Evolutionary conservation across 345 rosid genomes (phyloP), one percentile per base, ranked within the genome.

Genomic region (Mallotus nudiflorus): DNA sequence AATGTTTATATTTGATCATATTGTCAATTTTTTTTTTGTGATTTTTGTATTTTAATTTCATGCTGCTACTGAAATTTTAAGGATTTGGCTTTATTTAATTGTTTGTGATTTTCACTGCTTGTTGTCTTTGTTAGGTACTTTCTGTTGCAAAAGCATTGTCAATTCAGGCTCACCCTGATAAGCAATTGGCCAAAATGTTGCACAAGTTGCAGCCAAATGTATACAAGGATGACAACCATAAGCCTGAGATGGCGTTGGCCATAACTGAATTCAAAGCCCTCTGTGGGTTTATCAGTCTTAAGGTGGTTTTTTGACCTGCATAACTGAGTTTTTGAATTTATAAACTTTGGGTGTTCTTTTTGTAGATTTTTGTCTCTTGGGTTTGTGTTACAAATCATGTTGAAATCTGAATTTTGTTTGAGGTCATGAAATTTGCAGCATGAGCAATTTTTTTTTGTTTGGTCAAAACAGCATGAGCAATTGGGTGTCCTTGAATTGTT

Each of bases 161-260:
- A 59, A 92, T 96, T 74, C 99, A 96, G 80, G 98, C 94, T 19
- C 98, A 96, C 82, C 99, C 98, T 0, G 98, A 96, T 82, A 92
- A 92, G 82, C 73, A 81, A 66, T 81, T 87, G 75, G 98, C 98
- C 8, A 81, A 81, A 82, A 75, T 73, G 57, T 74, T 96, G 81
- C 97, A 92, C 58, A 86, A 88, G 78, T 80, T 84, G 82, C 89
- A 54, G 58, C 99, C 99, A 24, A 68, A 84, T 84, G 76, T 84
- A 50, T 96, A 92, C 40, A 90, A 88, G 85, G 97, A 96, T 55
- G 94, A 77, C 52, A 96, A 91, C 81, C 98, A 96, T 81, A 96
- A 96, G 82, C 98, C 94, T 25, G 99, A 96, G 72, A 96, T 96
- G 99, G 99, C 99, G 63, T 84, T 96, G 85, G 99, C 99, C 3